Percentiles rank a stretch among this genome's conserved stretches.
These are phyloP conservation scores for Euphorbia tirucalli DNA, from an alignment of 345 rosid genomes.

Conservation along the genomic window DNA sequence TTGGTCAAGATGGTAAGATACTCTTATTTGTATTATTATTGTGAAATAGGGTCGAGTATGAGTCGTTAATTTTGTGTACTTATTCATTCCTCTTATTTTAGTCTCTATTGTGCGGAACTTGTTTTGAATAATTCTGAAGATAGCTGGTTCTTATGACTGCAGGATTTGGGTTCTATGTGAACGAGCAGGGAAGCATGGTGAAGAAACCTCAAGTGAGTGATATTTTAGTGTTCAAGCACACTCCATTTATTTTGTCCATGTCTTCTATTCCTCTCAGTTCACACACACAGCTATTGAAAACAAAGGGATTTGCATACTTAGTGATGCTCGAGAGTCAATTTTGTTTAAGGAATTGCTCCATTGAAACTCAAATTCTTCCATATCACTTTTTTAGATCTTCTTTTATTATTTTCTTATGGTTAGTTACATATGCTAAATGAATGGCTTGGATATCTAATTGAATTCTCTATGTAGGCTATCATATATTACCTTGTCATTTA, in stretches of 20 bases:
- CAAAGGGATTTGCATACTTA: neutral
- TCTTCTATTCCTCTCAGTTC: too few species aligned
- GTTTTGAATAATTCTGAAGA: neutral
- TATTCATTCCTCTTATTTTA: neutral
- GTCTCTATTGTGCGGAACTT: neutral
- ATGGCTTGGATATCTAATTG: constrained; percentile 3
- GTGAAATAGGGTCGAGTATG: neutral
- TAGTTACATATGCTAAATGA: neutral
- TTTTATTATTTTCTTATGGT: neutral
- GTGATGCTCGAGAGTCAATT: neutral
- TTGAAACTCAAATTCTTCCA: neutral
- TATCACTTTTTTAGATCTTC: neutral
- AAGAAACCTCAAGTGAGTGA: constrained; percentile 82
- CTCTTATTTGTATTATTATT: neutral
- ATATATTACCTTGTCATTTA: neutral
- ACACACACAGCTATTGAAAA: too few species aligned
- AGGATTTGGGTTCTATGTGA: constrained; percentile 88
- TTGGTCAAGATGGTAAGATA: constrained; percentile 85
- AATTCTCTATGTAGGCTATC: constrained; percentile 3
- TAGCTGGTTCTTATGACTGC: constrained; percentile 8
- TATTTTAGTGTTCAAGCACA: neutral
- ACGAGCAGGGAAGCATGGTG: constrained; percentile 58
- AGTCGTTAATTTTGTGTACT: neutral
- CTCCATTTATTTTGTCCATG: neutral
- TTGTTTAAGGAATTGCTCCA: neutral